Conservation (phyloP, 306 rosid species). For the Sicyos baderoa region DNA sequence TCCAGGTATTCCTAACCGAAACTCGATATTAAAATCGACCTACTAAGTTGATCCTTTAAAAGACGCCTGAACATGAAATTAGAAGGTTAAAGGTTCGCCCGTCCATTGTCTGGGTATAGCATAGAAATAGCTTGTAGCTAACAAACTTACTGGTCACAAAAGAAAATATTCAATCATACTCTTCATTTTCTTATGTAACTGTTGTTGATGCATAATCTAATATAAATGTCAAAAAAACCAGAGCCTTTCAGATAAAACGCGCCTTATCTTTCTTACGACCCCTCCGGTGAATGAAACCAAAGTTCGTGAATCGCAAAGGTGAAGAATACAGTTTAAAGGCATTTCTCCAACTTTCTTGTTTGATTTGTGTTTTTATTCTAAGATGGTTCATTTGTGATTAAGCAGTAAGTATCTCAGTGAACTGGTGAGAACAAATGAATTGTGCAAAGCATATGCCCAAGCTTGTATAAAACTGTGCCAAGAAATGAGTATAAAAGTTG, state of each 20-base stretch:
- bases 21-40: not conserved
- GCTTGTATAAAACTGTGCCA: conserved; percentile 71
- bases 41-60: not conserved
- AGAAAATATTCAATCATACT: not conserved
- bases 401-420: conserved; percentile 51
- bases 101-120: not conserved
- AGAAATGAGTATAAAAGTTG: conserved; percentile 55
- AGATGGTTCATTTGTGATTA: not conserved
- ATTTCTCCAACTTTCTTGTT: conserved; percentile 3
- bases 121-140: not conserved
- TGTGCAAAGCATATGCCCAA: conserved; percentile 69
- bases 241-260: conserved; percentile 70
- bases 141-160: not conserved
- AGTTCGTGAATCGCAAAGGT: conserved; percentile 53
- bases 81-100: not conserved
- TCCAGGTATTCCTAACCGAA: conserved; percentile 46
- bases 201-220: conserved; percentile 26
- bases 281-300: conserved; percentile 77
- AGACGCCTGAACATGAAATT: not conserved
- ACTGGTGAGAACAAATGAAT: conserved; percentile 75
- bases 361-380: conserved; percentile 15
- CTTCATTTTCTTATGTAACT: conserved; percentile 5
- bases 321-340: not conserved
- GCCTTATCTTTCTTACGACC: conserved; percentile 57
- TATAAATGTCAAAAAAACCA: conserved; percentile 27